Percentiles rank a stretch among this genome's conserved stretches.
These are phyloP conservation scores for Cordyceps militaris DNA, from an alignment of 2,329 filamentous ascomycete genomes.

Conservation along the genomic window DNA sequence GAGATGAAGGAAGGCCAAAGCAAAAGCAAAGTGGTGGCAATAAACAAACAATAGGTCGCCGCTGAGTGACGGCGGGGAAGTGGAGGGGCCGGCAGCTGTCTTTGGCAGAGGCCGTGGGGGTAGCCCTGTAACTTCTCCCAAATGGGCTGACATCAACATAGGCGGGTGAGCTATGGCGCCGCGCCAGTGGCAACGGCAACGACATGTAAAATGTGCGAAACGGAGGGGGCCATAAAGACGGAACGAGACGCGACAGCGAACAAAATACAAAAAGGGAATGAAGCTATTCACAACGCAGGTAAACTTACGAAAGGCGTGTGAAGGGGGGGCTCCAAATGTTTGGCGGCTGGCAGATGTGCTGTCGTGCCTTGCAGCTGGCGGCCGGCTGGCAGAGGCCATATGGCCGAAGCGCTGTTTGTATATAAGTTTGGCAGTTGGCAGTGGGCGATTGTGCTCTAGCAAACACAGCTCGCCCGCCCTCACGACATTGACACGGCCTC, in stretches of 20 bases:
- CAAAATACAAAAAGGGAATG: background rate
- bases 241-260: background rate
- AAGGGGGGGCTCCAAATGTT: constrained; percentile 1
- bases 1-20: background rate
- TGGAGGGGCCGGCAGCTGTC: background rate
- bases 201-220: background rate
- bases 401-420: background rate
- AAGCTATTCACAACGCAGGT: constrained; percentile 7
- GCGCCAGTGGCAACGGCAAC: background rate
- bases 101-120: background rate
- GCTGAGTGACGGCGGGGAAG: constrained; percentile 2
- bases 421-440: background rate
- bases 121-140: background rate
- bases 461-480: constrained; percentile 2
- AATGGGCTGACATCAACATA: background rate
- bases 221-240: background rate
- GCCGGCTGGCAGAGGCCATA: constrained; percentile 10
- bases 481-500: background rate
- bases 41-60: background rate
- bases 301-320: constrained; percentile 10
- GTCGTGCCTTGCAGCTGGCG: constrained; percentile 10
- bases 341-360: constrained; percentile 4
- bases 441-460: constrained; percentile 2
- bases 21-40: background rate
- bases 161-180: background rate